A percentile compares a stretch with the other conserved stretches of the same genome.
phyloP scores from a whole-genome alignment of 2,329 filamentous ascomycete genomes.

The Cercospora sojina region DNA sequence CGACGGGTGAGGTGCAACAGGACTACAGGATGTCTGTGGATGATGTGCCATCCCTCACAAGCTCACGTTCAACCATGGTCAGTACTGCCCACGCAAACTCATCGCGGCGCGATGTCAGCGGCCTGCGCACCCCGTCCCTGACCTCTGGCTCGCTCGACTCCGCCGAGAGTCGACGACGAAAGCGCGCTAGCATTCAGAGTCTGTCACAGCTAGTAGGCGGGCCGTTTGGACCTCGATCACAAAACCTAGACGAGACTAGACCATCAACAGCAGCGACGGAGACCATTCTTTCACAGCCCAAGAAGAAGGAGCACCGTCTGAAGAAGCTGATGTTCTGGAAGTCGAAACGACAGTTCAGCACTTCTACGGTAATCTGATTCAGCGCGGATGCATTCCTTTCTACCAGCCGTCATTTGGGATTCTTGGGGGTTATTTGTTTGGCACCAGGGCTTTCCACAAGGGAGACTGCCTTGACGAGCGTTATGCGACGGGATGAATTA shows the following conservation, averaged over 20 bases:
- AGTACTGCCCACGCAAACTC: conserved; percentile 59
- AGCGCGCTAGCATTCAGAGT: conserved; percentile 74
- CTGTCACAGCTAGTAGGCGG: conserved; percentile 74
- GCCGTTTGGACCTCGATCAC: conserved; percentile 56
- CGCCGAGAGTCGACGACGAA: conserved; percentile 57
- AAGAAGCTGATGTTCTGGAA: conserved; percentile 82
- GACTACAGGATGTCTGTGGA: conserved; percentile 70
- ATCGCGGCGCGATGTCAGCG: conserved; percentile 37
- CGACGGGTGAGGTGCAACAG: conserved; percentile 71
- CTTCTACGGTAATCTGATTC: conserved; percentile 21
- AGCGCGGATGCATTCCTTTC: background rate
- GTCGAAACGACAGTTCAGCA: conserved; percentile 45
- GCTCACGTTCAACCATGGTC: conserved; percentile 73
- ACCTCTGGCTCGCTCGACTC: conserved; percentile 43
- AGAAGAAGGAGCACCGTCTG: conserved; percentile 68
- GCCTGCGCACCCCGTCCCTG: conserved; percentile 43
- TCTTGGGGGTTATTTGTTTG: background rate
- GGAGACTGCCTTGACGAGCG: background rate
- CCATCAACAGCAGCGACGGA: conserved; percentile 47
- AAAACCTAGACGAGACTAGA: conserved; percentile 28
- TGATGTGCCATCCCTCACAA: conserved; percentile 72
- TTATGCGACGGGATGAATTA: conserved; percentile 9
- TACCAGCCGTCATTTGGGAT: background rate
- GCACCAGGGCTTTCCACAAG: background rate
- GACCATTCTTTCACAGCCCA: conserved; percentile 65